These are phyloP conservation scores for Coniochaeta prunicola DNA, from an alignment of 2,329 filamentous ascomycete species.

Conservation along the genomic window DNA sequence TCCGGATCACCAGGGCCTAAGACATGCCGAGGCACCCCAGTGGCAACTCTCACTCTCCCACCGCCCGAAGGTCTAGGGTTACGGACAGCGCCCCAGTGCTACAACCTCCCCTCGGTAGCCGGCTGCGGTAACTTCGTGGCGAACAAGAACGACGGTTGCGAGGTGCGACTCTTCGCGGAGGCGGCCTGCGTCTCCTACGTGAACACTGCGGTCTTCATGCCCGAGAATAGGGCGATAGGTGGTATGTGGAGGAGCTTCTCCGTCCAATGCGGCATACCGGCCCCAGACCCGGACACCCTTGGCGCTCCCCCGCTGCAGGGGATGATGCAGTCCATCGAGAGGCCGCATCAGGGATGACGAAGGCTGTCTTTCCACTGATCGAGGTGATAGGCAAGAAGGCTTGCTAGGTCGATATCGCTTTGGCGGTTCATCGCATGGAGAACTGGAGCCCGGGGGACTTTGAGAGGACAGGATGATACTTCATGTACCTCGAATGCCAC, in stretches of 20 bases:
- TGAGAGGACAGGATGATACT: too few species aligned
- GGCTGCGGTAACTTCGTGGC: slow-evolving; percentile 27
- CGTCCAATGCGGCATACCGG: slow-evolving; percentile 24
- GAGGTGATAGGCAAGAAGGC: not conserved
- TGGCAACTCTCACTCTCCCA: slow-evolving; percentile 19
- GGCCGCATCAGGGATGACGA: not conserved
- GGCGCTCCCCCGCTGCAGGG: slow-evolving; percentile 17
- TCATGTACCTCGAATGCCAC: not conserved
- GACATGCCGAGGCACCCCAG: slow-evolving; percentile 23
- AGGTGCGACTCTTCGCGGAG: slow-evolving; percentile 28
- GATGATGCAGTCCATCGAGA: slow-evolving; percentile 12
- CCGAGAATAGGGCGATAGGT: slow-evolving; percentile 23
- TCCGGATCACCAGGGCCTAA: slow-evolving; percentile 26
- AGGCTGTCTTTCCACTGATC: not conserved
- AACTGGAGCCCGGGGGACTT: too few species aligned
- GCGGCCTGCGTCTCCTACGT: slow-evolving; percentile 22
- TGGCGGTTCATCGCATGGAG: not conserved
- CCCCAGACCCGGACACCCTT: slow-evolving; percentile 13
- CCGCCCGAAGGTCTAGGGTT: slow-evolving; percentile 13
- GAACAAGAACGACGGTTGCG: slow-evolving; percentile 28
- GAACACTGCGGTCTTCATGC: slow-evolving; percentile 28
- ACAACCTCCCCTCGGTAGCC: slow-evolving; percentile 23
- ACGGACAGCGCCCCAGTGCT: slow-evolving; percentile 21
- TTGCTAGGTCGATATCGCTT: too few species aligned
- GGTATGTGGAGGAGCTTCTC: slow-evolving; percentile 26